Conservation (phyloP, 805 yeast genomes). For the Ogataea nakhonphanomensis region DNA sequence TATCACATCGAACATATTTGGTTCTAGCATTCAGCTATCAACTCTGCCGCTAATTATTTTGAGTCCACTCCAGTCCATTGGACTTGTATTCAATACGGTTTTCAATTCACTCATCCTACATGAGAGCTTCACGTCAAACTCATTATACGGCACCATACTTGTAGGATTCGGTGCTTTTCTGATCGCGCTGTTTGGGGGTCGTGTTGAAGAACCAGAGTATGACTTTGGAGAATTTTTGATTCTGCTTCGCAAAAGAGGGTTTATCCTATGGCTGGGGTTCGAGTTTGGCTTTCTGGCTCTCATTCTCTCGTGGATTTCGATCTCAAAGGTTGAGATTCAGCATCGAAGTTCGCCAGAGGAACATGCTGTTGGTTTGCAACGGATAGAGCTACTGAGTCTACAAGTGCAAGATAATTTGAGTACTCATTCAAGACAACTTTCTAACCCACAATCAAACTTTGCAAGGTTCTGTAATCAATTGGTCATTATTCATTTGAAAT, state of each 20-base stretch:
- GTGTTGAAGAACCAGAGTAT: constrained; percentile 51
- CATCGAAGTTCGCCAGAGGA: not conserved
- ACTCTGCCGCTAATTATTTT: constrained; percentile 77
- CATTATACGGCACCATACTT: constrained; percentile 62
- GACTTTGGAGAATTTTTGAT: constrained; percentile 44
- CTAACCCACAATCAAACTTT: too few relatives aligned
- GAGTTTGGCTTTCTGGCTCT: constrained; percentile 32
- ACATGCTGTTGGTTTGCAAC: not conserved
- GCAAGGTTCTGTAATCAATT: too few relatives aligned
- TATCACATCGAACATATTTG: constrained; percentile 69
- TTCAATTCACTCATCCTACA: constrained; percentile 64
- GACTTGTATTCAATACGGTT: constrained; percentile 81
- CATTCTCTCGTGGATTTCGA: constrained; percentile 30
- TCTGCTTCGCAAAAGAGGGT: constrained; percentile 42
- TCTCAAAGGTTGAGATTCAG: constrained; percentile 14
- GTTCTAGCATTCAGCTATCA: constrained; percentile 78
- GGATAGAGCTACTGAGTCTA: not conserved
- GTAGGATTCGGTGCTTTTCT: constrained; percentile 72
- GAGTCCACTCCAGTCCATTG: constrained; percentile 82
- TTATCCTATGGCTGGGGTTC: constrained; percentile 53
- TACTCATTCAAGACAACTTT: not conserved
- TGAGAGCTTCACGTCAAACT: constrained; percentile 59
- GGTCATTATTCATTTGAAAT: not conserved
- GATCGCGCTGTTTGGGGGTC: constrained; percentile 78
- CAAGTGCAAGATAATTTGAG: not conserved